Conservation (phyloP, 2,329 filamentous ascomycete genomes). For the Hypoxylon sp. region DNA sequence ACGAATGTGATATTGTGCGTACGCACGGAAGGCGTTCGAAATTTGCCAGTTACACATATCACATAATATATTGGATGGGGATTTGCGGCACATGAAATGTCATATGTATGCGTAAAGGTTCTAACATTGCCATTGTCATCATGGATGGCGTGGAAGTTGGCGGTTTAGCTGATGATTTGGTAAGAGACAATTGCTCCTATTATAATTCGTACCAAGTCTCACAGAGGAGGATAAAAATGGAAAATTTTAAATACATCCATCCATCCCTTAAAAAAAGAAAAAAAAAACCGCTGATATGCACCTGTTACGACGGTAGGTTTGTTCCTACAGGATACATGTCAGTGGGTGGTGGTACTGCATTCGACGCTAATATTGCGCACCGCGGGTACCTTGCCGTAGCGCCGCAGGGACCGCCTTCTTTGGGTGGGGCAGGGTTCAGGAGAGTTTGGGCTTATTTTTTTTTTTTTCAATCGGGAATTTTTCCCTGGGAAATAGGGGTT, state of each 20-base stretch:
- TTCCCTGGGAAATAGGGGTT: slow-evolving; percentile 31
- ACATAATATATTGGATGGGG: slow-evolving; percentile 15
- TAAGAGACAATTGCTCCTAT: too few species aligned
- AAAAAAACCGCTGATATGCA: too few species aligned
- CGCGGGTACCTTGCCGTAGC: slow-evolving; percentile 44
- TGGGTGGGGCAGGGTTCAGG: slow-evolving; percentile 19
- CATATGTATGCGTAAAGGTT: too few species aligned
- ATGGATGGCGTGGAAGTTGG: too few species aligned
- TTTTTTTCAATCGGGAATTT: slow-evolving; percentile 32
- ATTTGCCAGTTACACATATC: slow-evolving; percentile 10
- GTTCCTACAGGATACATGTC: slow-evolving; percentile 12
- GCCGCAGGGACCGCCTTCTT: slow-evolving; percentile 32
- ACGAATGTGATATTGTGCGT: slow-evolving; percentile 4
- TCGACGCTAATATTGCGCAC: slow-evolving; percentile 38
- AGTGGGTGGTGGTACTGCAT: slow-evolving; percentile 33
- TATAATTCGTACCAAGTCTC: too few species aligned
- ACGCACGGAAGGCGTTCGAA: slow-evolving; percentile 5
- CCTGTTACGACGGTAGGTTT: too few species aligned
- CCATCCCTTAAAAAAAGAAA: too few species aligned
- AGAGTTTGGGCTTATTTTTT: slow-evolving; percentile 12
- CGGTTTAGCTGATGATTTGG: too few species aligned
- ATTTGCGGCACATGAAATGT: too few species aligned
- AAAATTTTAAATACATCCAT: slow-evolving; percentile 14
- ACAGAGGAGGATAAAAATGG: slow-evolving; percentile 13
- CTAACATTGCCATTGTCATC: too few species aligned